Evolutionary conservation across 2,329 filamentous ascomycete genomes (phyloP), one percentile per base, ranked within the genome.

Genomic region (Nakataea oryzae): DNA sequence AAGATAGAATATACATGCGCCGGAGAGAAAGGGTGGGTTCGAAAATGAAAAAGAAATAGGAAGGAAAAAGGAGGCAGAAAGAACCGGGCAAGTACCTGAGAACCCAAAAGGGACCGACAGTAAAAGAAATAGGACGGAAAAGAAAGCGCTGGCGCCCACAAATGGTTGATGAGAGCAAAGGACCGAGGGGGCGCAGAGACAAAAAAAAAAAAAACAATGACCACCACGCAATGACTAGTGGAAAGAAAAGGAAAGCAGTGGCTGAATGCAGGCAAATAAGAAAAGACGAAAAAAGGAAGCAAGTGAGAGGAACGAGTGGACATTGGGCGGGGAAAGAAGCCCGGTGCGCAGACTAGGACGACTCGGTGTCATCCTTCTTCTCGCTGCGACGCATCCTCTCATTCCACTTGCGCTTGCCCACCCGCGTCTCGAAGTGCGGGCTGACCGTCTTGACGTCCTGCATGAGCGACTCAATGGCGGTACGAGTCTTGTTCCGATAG

Each of bases 401-500:
- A 62, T 81, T 80, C 84, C 87, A 92, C 70, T 79, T 82, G 67
- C 90, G 84, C 80, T 96, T 97, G 63, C 93, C 93, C 26, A 88
- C 84, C 56, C 93, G 86, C 3, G 90, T 95, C 76, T 97, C 92
- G 70, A 93, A 96, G 75, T 97, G 92, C 62, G 91, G 87, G 28
- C 90, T 89, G 29, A 90, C 85, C 26, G 83, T 81, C 62, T 83
- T 80, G 57, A 91, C 82, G 65, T 96, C 91, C 70, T 91, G 87
- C 69, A 90, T 89, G 56, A 86, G 84, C 27, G 84, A 86, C 69
- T 96, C 84, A 77, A 96, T 93, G 62, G 88, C 89, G 67, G 84
- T 87, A 66, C 89, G 86, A 74, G 93, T 95, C 80, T 96, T 96
- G 73, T 91, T 93, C 68, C 93, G 89, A 74, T 97, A 97, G 65